Conservation (phyloP, 768 basidiomycete genomes). For the Kwoniella bestiolae region DNA sequence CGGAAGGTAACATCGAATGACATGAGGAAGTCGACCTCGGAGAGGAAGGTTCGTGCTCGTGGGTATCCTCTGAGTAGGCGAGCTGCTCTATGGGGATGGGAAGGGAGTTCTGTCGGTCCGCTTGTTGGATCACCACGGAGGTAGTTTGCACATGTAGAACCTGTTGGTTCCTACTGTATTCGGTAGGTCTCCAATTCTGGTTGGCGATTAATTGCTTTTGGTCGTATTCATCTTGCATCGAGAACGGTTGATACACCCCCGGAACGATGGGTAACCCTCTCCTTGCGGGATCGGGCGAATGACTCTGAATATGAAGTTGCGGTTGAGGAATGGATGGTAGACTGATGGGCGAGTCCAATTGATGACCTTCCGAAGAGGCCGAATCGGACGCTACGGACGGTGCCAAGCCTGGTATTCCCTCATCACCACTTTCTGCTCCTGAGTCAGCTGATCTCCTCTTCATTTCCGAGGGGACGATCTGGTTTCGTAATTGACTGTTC, state of each 20-base stretch:
- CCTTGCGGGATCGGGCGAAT: not conserved
- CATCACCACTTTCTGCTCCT: constrained; percentile 13
- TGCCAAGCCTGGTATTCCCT: constrained; percentile 37
- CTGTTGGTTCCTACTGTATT: not conserved
- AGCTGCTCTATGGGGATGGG: constrained; percentile 12
- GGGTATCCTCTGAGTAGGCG: not conserved
- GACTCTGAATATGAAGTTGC: not conserved
- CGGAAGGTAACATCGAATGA: constrained; percentile 46
- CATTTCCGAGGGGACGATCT: constrained; percentile 15
- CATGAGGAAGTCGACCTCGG: constrained; percentile 21
- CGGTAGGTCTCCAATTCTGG: not conserved
- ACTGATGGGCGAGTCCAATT: constrained; percentile 33
- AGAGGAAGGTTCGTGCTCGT: not conserved
- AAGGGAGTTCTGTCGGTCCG: not conserved
- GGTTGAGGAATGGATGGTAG: not conserved
- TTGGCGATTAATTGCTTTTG: not conserved
- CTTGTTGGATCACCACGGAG: not conserved
- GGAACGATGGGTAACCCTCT: not conserved
- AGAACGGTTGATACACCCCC: constrained; percentile 14
- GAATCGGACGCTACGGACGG: constrained; percentile 44
- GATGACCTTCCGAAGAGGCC: constrained; percentile 43
- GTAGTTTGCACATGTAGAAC: not conserved
- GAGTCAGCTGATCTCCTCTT: constrained; percentile 22
- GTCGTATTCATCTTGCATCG: not conserved
- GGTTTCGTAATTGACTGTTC: constrained; percentile 14